phyloP scores from a whole-genome alignment of 805 yeast species.

The Sugiyamaella smithiae region DNA sequence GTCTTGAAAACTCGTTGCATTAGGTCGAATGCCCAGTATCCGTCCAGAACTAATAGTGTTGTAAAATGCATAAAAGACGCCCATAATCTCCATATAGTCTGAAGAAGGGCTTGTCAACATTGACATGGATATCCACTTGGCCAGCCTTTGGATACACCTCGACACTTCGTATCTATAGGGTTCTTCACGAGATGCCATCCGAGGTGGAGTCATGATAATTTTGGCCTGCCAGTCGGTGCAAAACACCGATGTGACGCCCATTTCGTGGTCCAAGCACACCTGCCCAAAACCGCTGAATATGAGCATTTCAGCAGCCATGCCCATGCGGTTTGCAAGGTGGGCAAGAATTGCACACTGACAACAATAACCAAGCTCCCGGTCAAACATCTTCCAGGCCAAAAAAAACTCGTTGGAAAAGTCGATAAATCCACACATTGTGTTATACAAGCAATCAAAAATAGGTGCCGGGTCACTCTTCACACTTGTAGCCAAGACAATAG shows the following conservation, averaged over 20 bases:
- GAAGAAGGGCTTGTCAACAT: not conserved
- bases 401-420: not conserved
- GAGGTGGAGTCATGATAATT: not conserved
- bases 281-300: not conserved
- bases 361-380: not conserved
- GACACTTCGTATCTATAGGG: not conserved
- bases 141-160: not conserved
- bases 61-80: not conserved
- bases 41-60: not conserved
- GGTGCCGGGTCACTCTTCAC: not conserved
- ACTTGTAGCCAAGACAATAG: not conserved
- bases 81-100: not conserved
- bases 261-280: not conserved
- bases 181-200: not conserved
- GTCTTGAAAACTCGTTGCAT: not conserved
- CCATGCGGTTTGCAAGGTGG: not conserved
- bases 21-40: not conserved
- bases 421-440: not conserved
- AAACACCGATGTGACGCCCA: not conserved
- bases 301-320: not conserved
- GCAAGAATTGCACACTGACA: not conserved
- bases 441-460: not conserved
- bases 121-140: not conserved
- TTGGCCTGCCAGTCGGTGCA: not conserved
- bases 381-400: not conserved